A percentile compares a stretch with the other conserved stretches of the same genome.
Conservation (phyloP, 2,329 filamentous ascomycete genomes). For the Huntiella abstrusa region DNA sequence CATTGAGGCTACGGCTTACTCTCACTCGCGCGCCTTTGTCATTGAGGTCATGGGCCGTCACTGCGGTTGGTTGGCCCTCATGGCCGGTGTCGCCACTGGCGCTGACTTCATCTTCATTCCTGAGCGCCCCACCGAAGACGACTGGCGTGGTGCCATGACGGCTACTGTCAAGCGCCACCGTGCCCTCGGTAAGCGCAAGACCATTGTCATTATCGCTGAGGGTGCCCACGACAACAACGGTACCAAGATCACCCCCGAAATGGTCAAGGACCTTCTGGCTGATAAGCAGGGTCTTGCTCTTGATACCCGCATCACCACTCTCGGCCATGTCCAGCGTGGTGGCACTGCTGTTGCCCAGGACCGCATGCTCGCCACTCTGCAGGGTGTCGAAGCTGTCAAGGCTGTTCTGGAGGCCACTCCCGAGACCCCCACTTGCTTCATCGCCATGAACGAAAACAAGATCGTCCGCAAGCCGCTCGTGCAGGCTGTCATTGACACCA, state of each 20-base stretch:
- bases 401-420: slow-evolving; percentile 79
- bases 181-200: slow-evolving; percentile 79
- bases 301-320: slow-evolving; percentile 83
- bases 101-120: slow-evolving; percentile 96
- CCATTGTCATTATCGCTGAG: slow-evolving; percentile 94
- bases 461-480: slow-evolving; percentile 80
- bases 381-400: slow-evolving; percentile 85
- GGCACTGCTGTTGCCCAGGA: slow-evolving; percentile 87
- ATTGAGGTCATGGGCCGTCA: slow-evolving; percentile 98
- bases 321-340: slow-evolving; percentile 94
- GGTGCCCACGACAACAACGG: slow-evolving; percentile 74
- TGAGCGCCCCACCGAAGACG: slow-evolving; percentile 70
- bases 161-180: slow-evolving; percentile 63
- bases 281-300: slow-evolving; percentile 52
- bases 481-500: slow-evolving; percentile 71
- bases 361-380: slow-evolving; percentile 76
- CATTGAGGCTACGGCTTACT: slow-evolving; percentile 86
- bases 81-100: slow-evolving; percentile 86
- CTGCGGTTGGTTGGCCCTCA: slow-evolving; percentile 92
- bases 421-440: slow-evolving; percentile 79
- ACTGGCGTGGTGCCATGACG: slow-evolving; percentile 84
- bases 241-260: slow-evolving; percentile 60
- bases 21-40: slow-evolving; percentile 89
- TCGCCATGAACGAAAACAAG: slow-evolving; percentile 95
- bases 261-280: slow-evolving; percentile 79